Base-by-base conservation (phyloP, 495 filamentous ascomycete genomes). In the Xylaria longipes region DNA sequence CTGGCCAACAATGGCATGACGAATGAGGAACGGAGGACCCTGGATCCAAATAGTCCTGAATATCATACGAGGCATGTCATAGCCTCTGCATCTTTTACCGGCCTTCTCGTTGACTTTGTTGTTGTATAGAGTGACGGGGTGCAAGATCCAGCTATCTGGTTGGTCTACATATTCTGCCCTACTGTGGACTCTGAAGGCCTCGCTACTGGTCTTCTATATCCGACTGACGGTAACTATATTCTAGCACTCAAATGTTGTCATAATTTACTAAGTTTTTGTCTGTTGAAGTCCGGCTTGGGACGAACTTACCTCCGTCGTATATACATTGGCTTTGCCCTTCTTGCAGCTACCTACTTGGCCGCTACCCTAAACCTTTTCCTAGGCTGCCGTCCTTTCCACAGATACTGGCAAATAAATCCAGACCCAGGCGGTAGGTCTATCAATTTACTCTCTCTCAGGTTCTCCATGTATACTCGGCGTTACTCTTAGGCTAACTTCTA, bases 1-100 rank as follows among this genome's bases (percentile, higher is more conserved):
- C 81, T 91, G 37, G 88, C 88, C 37, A 91, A 91, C 75, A 90
- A 89, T 75, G 73, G 84, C 72, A 89, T 91, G 87, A 88, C 88
- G 5, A 84, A 86, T 46, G 83, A 82, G 25, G 73, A 88, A 67
- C 82, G 89, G 27, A 74, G 70, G 9, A 66, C 80, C 0, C 78
- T 91, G 11, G 77, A 79, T 14, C 82, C 85, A 1, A 69, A 75
- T n/a, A 84, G 83, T 17, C 68, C 79, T 11, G 88, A 90, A 73
- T 89, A 83, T 62, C 74, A 65, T 5, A 73, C 76, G 57, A 79
- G 82, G 79, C 79, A 65, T 50, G 31, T 39, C 57, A 37, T 45
- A n/a, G 7, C 17, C 15, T 33, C 25, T 35, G 0, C 35, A 20
- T 9, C 1, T 14, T 41, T 20, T n/a, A 2, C n/a, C n/a, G 15